Conservation (phyloP, 164 flowering plant species). For the Tetrastigma voinierianum region DNA sequence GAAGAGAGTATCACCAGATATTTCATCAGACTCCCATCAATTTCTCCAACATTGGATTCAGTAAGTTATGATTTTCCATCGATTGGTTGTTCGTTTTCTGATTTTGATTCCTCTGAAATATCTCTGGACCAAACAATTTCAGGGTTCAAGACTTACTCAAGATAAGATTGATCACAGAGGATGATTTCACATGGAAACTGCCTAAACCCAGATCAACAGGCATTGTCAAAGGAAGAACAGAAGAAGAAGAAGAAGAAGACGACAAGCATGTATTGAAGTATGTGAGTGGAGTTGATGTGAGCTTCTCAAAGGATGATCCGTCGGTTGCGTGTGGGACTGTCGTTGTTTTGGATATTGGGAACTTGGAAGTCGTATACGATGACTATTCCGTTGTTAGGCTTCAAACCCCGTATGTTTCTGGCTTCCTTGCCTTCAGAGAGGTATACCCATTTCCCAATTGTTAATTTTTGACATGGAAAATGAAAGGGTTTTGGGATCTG, state of each 20-base stretch:
- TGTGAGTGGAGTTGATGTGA: conserved; percentile 90
- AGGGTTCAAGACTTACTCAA: conserved; percentile 61
- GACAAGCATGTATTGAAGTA: conserved; percentile 37
- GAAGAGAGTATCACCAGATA: too few species aligned
- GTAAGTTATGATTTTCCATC: conserved; percentile 7
- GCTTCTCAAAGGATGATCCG: conserved; percentile 71
- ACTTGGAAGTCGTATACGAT: conserved; percentile 54
- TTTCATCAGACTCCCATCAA: too few species aligned
- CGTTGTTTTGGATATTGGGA: conserved; percentile 59
- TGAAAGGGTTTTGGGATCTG: too few species aligned
- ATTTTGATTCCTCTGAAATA: too few species aligned
- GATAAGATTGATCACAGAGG: conserved; percentile 43
- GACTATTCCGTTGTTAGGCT: conserved; percentile 56
- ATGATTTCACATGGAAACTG: conserved; percentile 59
- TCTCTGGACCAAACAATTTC: conserved; percentile 1
- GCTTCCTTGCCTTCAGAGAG: conserved; percentile 95
- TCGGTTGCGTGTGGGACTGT: conserved; percentile 70
- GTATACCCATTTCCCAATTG: conserved; percentile 19
- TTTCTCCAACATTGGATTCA: conserved; percentile 18
- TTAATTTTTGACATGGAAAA: too few species aligned
- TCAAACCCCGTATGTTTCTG: conserved; percentile 72
- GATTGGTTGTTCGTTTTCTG: not conserved
- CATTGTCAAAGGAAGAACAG: not conserved
- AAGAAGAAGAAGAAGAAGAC: conserved; percentile 7
- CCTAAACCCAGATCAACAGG: conserved; percentile 8